A percentile compares a stretch with the other conserved stretches of the same genome.
phyloP scores from a whole-genome alignment of 2,329 filamentous ascomycete species.

The Neocatenulostroma microsporum region DNA sequence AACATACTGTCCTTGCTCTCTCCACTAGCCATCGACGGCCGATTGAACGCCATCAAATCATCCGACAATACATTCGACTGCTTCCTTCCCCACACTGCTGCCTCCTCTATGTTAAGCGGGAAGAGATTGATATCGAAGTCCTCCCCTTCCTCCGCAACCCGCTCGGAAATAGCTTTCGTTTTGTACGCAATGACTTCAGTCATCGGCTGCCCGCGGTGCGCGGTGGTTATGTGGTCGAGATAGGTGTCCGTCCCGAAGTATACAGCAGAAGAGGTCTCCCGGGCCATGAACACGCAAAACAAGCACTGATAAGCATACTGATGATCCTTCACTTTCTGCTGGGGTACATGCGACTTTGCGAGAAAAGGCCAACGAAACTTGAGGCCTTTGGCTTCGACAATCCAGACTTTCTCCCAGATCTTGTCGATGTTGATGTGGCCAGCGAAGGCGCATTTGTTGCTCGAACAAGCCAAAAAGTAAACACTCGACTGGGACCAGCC shows the following conservation, averaged over 20 bases:
- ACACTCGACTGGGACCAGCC: constrained; percentile 17
- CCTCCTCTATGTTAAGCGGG: constrained; percentile 13
- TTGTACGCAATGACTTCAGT: constrained; percentile 28
- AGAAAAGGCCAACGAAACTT: constrained; percentile 42
- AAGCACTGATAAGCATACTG: constrained; percentile 37
- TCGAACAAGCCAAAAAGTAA: constrained; percentile 32
- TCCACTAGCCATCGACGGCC: constrained; percentile 7
- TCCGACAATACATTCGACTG: constrained; percentile 16
- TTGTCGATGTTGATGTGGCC: constrained; percentile 23
- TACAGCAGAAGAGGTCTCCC: constrained; percentile 28
- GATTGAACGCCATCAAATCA: constrained; percentile 13
- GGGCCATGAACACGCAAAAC: constrained; percentile 38
- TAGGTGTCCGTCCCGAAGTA: constrained; percentile 34
- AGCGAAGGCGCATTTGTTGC: constrained; percentile 38
- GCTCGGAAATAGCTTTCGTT: constrained; percentile 33
- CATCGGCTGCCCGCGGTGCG: constrained; percentile 25
- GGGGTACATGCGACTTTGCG: constrained; percentile 38
- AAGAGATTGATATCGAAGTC: constrained; percentile 40
- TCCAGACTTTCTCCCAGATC: constrained; percentile 23
- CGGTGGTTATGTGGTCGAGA: constrained; percentile 35
- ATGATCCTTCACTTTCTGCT: constrained; percentile 26
- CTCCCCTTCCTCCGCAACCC: constrained; percentile 30
- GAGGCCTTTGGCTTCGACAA: constrained; percentile 26
- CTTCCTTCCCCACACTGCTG: constrained; percentile 7
- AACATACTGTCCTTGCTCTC: constrained; percentile 1